Conservation (phyloP, 352 stramenopile genomes). For the Phytopythium cucurbitacearum region DNA sequence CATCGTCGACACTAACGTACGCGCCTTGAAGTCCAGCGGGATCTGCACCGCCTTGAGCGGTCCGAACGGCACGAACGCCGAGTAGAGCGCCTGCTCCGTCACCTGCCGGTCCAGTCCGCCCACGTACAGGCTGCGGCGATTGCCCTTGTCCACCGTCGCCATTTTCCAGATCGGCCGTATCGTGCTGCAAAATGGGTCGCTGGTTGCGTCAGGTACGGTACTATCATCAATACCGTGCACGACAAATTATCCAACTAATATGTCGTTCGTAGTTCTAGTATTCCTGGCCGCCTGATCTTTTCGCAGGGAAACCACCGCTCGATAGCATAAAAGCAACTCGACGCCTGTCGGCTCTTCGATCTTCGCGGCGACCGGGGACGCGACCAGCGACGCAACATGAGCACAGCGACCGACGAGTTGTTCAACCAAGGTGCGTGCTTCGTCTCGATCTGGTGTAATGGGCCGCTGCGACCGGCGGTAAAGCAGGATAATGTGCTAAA, state of each 20-base stretch:
- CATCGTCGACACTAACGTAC: slow-evolving; percentile 30
- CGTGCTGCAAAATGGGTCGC: too few relatives aligned
- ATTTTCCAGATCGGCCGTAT: slow-evolving; percentile 1
- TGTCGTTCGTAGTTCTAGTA: too few relatives aligned
- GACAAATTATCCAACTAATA: too few relatives aligned
- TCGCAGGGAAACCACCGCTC: too few relatives aligned
- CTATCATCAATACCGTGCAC: too few relatives aligned
- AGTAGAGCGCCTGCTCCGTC: slow-evolving; percentile 84
- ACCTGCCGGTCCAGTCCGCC: slow-evolving; percentile 88
- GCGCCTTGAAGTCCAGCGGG: slow-evolving; percentile 56
- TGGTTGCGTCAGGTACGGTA: too few relatives aligned
- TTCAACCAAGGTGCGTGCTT: slow-evolving; percentile 77
- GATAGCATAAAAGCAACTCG: too few relatives aligned
- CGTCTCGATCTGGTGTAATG: background rate
- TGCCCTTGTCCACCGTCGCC: slow-evolving; percentile 29
- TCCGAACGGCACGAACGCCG: slow-evolving; percentile 81
- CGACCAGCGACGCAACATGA: slow-evolving; percentile 36
- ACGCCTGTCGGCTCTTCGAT: too few relatives aligned
- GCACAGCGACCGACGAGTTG: slow-evolving; percentile 69
- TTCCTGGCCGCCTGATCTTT: too few relatives aligned
- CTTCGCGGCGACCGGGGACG: too few relatives aligned
- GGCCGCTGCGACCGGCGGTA: background rate
- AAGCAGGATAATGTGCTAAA: too few relatives aligned
- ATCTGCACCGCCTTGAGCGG: slow-evolving; percentile 80
- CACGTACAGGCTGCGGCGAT: slow-evolving; percentile 86